A percentile compares a stretch with the other conserved stretches of the same genome.
These are phyloP conservation scores for Talaromyces thailandensis DNA, from an alignment of 495 filamentous ascomycete genomes.

Conservation along the genomic window DNA sequence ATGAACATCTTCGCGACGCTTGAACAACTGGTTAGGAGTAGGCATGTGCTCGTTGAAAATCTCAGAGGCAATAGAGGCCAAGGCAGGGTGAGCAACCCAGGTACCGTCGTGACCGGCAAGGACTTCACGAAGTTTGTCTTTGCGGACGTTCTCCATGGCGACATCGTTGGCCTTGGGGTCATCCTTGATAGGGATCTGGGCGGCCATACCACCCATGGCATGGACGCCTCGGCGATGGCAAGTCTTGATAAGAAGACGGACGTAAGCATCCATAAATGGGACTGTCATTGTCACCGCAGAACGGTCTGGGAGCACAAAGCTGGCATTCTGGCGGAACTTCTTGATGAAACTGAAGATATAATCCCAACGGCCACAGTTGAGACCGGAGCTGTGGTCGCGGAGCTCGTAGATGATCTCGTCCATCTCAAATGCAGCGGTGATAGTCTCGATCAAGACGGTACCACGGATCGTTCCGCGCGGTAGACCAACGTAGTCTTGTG, in stretches of 20 bases:
- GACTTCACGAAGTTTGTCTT: conserved; percentile 95
- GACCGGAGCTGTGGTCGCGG: conserved; percentile 87
- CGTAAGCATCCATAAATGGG: conserved; percentile 97
- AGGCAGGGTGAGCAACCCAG: conserved; percentile 95
- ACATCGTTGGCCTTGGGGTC: conserved; percentile 81
- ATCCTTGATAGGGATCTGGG: conserved; percentile 97
- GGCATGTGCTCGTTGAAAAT: conserved; percentile 99
- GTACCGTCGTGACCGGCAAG: conserved; percentile 92
- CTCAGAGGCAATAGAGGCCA: conserved; percentile 80
- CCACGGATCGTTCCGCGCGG: conserved; percentile 87
- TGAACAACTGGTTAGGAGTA: conserved; percentile 92
- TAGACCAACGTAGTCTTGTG: conserved; percentile 86
- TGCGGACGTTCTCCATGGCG: conserved; percentile 87
- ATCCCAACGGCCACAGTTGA: conserved; percentile 99
- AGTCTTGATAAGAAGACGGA: conserved; percentile 93
- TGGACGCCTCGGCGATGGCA: conserved; percentile 94
- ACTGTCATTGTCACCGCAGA: conserved; percentile 93
- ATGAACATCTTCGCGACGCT: conserved; percentile 81
- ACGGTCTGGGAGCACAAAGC: conserved; percentile 90
- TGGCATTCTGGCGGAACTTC: conserved; percentile 91
- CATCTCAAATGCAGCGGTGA: conserved; percentile 99
- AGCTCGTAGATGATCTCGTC: conserved; percentile 99
- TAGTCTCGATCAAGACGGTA: conserved; percentile 97
- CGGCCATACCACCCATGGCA: conserved; percentile 99
- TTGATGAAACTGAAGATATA: conserved; percentile 99